Base-by-base conservation (phyloP, 2,329 filamentous ascomycete species). In the Cercospora sojina region DNA sequence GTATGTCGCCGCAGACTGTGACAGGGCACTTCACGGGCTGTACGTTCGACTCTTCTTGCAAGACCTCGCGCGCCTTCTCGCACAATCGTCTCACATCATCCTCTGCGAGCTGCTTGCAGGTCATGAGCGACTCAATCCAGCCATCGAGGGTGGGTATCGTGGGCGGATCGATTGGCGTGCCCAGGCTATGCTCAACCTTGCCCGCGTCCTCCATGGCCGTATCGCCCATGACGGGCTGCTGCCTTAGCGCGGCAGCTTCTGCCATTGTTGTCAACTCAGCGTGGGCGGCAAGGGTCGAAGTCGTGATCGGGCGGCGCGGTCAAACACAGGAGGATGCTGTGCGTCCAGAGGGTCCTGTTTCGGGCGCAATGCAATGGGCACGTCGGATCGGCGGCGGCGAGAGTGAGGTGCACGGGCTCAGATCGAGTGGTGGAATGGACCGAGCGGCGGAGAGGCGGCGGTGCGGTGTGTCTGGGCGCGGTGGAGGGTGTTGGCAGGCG, bases 11-110 rank as follows among this genome's bases (percentile, higher is more conserved):
- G 80, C 95, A 98, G 69, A 99, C 95, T 64, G 95, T 99, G 73
- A 98, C 95, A 53, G 95, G 95, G 80, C 94, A 98, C 94, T 97
- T 97, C 82, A 99, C 95, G 79, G 95, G 95, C 84, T 99, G 95
- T 72, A 99, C 95, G 79, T 99, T 99, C 65, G 93, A 97, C 83
- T 99, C 95, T 62, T 97, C 93, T 82, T 97, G 93, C 74, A 99
- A 85, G 69, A 99, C 93, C 83, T 99, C 95, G 81, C 93, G 88
- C 78, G 95, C 94, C 90, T 97, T 96, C 80, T 98, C 95, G 85
- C 95, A 99, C 78, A 99, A 88, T 80, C 94, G 90, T 83, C 96
- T 92, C 70, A 99, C 95, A 79, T 99, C 95, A 72, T 87, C 85
- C 84, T 99, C 95, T 69, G 91, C 88, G 80, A 99, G 86, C 86